phyloP scores from a whole-genome alignment of 768 basidiomycete species.

The Coprinopsis sp. region DNA sequence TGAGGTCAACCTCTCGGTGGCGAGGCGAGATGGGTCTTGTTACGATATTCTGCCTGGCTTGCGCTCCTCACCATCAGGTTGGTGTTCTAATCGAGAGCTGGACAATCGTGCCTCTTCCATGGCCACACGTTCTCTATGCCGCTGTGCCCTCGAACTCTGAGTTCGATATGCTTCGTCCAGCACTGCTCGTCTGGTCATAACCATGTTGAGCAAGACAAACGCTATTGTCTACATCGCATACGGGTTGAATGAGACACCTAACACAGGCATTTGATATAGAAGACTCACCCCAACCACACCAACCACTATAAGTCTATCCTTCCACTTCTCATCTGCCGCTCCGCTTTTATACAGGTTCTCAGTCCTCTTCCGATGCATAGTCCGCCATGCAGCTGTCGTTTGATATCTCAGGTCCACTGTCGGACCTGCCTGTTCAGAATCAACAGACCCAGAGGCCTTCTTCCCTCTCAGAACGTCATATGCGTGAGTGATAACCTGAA shows the following conservation, averaged over 20 bases:
- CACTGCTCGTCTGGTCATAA: slow-evolving; percentile 20
- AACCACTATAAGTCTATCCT: slow-evolving; percentile 57
- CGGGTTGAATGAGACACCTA: not conserved
- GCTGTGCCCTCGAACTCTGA: too few relatives aligned
- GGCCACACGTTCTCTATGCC: too few relatives aligned
- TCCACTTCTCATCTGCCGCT: slow-evolving; percentile 58
- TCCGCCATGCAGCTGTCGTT: slow-evolving; percentile 34
- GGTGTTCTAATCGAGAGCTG: too few relatives aligned
- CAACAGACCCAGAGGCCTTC: slow-evolving; percentile 15
- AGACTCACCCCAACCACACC: slow-evolving; percentile 47
- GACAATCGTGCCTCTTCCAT: too few relatives aligned
- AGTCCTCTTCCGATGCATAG: slow-evolving; percentile 39
- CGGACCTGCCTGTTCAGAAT: slow-evolving; percentile 13
- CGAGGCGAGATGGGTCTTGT: too few relatives aligned
- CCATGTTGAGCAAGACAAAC: slow-evolving; percentile 22
- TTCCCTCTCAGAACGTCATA: slow-evolving; percentile 62
- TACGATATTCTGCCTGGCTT: too few relatives aligned
- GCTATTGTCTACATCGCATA: slow-evolving; percentile 16
- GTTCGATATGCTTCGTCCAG: slow-evolving; percentile 15
- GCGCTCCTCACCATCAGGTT: too few relatives aligned
- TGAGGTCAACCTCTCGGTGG: too few relatives aligned
- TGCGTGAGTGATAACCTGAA: slow-evolving; percentile 63
- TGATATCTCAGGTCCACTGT: slow-evolving; percentile 20
- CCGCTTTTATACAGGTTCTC: slow-evolving; percentile 47
- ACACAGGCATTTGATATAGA: slow-evolving; percentile 3